phyloP scores from a whole-genome alignment of 768 basidiomycete genomes.

The Cyclocybe cylindracea region DNA sequence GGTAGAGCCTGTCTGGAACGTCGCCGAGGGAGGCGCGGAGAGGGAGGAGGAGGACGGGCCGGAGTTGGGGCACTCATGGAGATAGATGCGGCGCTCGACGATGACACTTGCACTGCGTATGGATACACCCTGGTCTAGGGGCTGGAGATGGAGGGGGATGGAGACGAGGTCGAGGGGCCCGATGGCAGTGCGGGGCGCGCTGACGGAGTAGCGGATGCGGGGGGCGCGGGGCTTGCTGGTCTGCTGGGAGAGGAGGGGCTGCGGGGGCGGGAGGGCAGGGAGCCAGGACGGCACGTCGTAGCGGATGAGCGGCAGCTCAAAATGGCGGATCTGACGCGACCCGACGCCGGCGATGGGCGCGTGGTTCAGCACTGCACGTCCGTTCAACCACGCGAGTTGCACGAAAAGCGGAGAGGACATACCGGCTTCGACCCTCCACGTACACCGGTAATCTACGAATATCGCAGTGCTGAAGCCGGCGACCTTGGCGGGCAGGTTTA shows the following conservation, averaged over 20 bases:
- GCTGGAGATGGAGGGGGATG: slow-evolving; percentile 62
- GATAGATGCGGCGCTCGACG: slow-evolving; percentile 71
- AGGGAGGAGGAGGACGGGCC: slow-evolving; percentile 17
- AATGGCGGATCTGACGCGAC: slow-evolving; percentile 65
- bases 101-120: slow-evolving; percentile 65
- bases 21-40: slow-evolving; percentile 1
- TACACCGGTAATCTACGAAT: slow-evolving; percentile 77
- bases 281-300: slow-evolving; percentile 57
- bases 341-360: slow-evolving; percentile 66
- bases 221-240: slow-evolving; percentile 60
- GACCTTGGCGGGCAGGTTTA: slow-evolving; percentile 63
- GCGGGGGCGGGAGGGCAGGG: slow-evolving; percentile 36
- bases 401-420: slow-evolving; percentile 22
- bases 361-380: slow-evolving; percentile 63
- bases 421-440: slow-evolving; percentile 87
- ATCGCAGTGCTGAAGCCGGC: slow-evolving; percentile 69
- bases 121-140: slow-evolving; percentile 54
- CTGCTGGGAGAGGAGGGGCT: slow-evolving; percentile 37
- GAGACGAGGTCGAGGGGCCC: slow-evolving; percentile 76
- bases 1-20: slow-evolving; percentile 18
- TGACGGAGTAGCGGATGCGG: slow-evolving; percentile 59
- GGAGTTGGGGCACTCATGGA: slow-evolving; percentile 39
- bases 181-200: slow-evolving; percentile 56
- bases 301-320: slow-evolving; percentile 71
- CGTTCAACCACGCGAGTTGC: neutral